Base-by-base conservation (phyloP, 805 yeast species). In the Metschnikowia gruessii region DNA sequence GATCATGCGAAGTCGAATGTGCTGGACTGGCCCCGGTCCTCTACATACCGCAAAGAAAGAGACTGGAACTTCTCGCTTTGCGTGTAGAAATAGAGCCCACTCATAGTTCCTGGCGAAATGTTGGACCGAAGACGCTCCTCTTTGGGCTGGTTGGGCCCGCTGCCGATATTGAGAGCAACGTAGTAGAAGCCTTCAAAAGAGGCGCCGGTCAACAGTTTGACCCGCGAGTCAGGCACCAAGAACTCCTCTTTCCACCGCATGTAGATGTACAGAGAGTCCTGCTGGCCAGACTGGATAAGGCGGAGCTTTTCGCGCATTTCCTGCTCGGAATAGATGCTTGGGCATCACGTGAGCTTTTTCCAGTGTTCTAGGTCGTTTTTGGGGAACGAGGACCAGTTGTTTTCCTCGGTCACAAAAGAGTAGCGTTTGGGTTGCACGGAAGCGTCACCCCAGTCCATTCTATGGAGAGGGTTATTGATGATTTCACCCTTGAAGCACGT, bases 181-280 rank as follows among this genome's bases (percentile, higher is more conserved):
- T 90, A 91, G 65, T 91, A 91, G 62, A 90, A 90, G 0, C 98
- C 98, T 36, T 90, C 96, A 64, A 84, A 91, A 2, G 95, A 85
- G 0, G 96, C 97, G 13, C 79, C 92, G 53, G 69, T 71, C 47
- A 78, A 78, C 54, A 75, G 80, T 49, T 72, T 77, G n/a, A 83
- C 68, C 46, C 69, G 66, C 26, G 89, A 82, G 65, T 89, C 95
- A 0, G 96, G 95, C 8, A 87, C 82, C 50, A 91, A 67, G 59
- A 89, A 89, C 58, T 82, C 80, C 64, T 91, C 98, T 66, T 91
- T 91, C 98, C 98, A 91, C 55, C 97, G 76, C 97, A 91, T 91
- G 62, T 82, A 91, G 5, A 91, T 66, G 57, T 58, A 62, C 45
- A 57, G 63, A 19, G 64, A 56, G 40, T 66, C 65, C 31, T 60